Evolutionary conservation across 176 grass and related monocot genomes (phyloP), one percentile per base, ranked within the genome.

Genomic region (Elymus sibiricus): DNA sequence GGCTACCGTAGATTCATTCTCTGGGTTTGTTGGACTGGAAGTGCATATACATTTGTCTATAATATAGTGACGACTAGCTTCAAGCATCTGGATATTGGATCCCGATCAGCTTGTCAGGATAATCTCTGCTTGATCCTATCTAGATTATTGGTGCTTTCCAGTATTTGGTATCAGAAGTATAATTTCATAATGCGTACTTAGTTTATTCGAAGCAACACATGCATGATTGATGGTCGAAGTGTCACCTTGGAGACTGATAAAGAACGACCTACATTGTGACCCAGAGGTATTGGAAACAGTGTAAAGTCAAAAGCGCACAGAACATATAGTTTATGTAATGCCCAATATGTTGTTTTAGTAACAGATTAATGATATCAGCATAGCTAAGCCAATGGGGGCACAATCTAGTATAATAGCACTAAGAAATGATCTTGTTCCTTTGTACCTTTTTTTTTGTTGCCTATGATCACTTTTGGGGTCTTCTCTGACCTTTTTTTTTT

Each of bases 401-500:
- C 26, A 88, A 43, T 47, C 63, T 75, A 55, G 38, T 27, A 16
- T 15, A 58, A 32, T 58, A 62, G 26, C n/a, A 14, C 68, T 68
- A 34, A 64, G 32, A 67, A 74, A 81, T 3, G 65, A 58, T 79
- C 70, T 31, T 25, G 62, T 70, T 76, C 25, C 21, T 72, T 87
- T 81, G 46, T 68, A 11, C 47, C 34, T 83, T 77, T 77, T 64
- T 61, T 79, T 44, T 53, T 53, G 32, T 5, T 86, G 17, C 61
- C 85, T 19, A 47, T 78, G n/a, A 71, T 83, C 28, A 29, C 83
- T 70, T 32, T 62, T 86, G 15, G 46, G 40, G 15, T 77, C 40
- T 65, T 79, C 26, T 34, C 67, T 68, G 64, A 70, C 62, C 24
- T 68, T 70, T 17, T 61, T 55, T 62, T 59, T 21, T 85, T 66